Base-by-base conservation (phyloP, 768 basidiomycete genomes). In the Tulasnella calospora region DNA sequence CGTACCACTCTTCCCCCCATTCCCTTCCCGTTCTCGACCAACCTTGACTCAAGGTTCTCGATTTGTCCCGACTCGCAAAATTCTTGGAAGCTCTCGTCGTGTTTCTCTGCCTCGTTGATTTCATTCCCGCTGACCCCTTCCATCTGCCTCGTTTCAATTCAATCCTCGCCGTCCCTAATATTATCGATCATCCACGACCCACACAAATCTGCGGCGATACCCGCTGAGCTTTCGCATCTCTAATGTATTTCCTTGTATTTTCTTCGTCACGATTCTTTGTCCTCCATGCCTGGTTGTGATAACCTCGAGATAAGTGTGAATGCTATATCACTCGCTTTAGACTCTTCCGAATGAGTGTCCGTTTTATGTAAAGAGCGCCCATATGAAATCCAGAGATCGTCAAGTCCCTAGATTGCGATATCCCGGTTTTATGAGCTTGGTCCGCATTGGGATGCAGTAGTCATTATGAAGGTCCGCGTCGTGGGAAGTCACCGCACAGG, bases 401-500 rank as follows among this genome's bases (percentile, higher is more conserved):
- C 15, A 15, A 17, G 27, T 35, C 61, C 61, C 61, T 67, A 33
- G 27, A 67, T 35, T 30, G 61, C 27, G 27, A 67, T 67, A 67
- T 67, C 8, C 33, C 61, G 30, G 44, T 12, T 13, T 35, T 19
- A 35, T 35, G 61, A 61, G 7, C 1, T 17, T 27, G 13, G 61
- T 67, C 61, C 61, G 27, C 61, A 67, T 33, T 67, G 61, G 30
- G 61, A 67, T 67, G 27, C 55, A 57, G 57, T 61, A 61, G 57
- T 67, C 33, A 67, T 67, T 35, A 35, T 67, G 61, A 67, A 67
- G 61, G 30, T 19, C 61, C 61, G 33, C 30, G 15, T 35, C 61
- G 61, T 67, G 61, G 30, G 61, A 67, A 67, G 71, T 72, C 38
- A 72, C 71, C 44, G 44, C 71, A 72, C 44, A 72, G 38, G 44